These are phyloP conservation scores for Botryobasidium botryosum DNA, from an alignment of 768 basidiomycete species.

Conservation along the genomic window DNA sequence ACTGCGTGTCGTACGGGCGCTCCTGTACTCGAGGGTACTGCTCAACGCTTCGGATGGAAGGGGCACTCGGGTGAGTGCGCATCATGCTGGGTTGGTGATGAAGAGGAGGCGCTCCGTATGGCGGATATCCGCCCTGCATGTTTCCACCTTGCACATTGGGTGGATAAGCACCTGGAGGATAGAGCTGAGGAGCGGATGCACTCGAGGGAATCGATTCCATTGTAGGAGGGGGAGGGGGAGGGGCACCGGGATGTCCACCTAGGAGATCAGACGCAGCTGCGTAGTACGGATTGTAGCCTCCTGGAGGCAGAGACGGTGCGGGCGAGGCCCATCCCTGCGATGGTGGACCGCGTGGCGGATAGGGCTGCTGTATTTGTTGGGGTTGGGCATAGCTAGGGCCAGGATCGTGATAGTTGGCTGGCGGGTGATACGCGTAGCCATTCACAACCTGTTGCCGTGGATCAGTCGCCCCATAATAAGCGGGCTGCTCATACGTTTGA, in stretches of 20 bases:
- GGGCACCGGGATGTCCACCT: conserved; percentile 39
- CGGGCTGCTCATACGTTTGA: no score
- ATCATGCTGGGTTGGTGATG: neutral
- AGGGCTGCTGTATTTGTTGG: conserved; percentile 14
- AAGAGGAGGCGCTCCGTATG: conserved; percentile 19
- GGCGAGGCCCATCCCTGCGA: conserved; percentile 8
- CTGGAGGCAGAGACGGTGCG: conserved; percentile 5
- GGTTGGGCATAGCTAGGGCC: conserved; percentile 13
- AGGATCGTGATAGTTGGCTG: conserved; percentile 7
- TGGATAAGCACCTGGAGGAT: no score
- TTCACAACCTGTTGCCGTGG: no score
- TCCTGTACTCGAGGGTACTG: no score
- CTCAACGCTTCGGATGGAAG: neutral
- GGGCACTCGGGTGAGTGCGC: conserved; percentile 2
- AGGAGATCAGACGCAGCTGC: conserved; percentile 66
- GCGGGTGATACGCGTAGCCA: conserved; percentile 14
- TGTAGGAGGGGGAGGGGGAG: conserved; percentile 13
- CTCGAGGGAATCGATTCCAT: no score
- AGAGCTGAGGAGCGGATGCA: no score
- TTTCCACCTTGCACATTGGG: no score
- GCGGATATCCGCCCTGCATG: no score
- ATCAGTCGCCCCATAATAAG: no score
- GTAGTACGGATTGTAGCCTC: conserved; percentile 42
- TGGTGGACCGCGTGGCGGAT: conserved; percentile 10
- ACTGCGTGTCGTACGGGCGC: no score